Evolutionary conservation across 768 basidiomycete genomes (phyloP).

Genomic region (Lactarius quietus): DNA sequence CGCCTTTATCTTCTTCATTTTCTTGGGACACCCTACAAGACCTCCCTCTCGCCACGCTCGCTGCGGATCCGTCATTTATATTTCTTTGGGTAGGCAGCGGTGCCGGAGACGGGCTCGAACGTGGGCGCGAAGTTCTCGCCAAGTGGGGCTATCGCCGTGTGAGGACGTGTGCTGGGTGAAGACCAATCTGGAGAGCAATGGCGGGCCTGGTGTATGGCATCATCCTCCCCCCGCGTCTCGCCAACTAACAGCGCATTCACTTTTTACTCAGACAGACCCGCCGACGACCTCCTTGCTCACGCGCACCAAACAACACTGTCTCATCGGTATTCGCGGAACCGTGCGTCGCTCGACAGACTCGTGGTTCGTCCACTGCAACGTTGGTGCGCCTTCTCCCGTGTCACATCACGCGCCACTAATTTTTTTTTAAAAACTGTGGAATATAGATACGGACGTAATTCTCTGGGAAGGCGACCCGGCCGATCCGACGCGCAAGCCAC

Average conservation of each 20-base stretch:
- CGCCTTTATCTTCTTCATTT: conserved; percentile 82
- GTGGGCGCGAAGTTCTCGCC: conserved; percentile 84
- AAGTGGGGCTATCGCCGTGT: conserved; percentile 95
- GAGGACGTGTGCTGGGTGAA: conserved; percentile 99
- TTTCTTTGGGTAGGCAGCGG: conserved; percentile 96
- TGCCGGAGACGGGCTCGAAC: conserved; percentile 85
- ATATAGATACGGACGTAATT: conserved; percentile 87
- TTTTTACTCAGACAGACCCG: conserved; percentile 60
- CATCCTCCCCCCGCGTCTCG: not conserved
- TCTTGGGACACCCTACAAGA: conserved; percentile 82
- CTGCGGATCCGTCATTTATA: conserved; percentile 89
- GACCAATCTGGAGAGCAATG: conserved; percentile 72
- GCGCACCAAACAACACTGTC: conserved; percentile 91
- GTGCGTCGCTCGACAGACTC: conserved; percentile 92
- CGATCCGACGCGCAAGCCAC: conserved; percentile 85
- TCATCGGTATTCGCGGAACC: conserved; percentile 97
- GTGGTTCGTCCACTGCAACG: conserved; percentile 98
- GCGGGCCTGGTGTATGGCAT: conserved; percentile 66
- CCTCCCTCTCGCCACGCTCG: conserved; percentile 75
- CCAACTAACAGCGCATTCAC: conserved; percentile 17
- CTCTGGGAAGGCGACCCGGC: conserved; percentile 91
- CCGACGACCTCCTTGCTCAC: conserved; percentile 84
- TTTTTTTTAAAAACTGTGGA: not conserved
- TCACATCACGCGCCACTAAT: not conserved
- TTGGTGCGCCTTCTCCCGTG: conserved; percentile 53